A percentile compares a stretch with the other conserved stretches of the same genome.
These are phyloP conservation scores for Castanospermum australe DNA, from an alignment of 306 rosid species.

Conservation along the genomic window DNA sequence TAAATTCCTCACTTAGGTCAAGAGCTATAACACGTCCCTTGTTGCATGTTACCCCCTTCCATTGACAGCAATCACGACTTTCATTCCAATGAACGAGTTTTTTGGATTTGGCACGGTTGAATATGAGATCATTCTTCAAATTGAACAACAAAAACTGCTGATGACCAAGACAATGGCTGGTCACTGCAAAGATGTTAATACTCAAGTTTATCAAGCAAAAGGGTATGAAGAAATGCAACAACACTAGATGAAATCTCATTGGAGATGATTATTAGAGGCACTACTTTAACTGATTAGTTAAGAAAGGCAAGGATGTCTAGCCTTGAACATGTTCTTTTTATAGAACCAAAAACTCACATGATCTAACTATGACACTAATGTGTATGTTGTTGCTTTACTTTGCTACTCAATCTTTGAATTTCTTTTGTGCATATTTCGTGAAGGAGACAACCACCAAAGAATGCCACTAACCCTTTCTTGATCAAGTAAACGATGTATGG, in stretches of 20 bases:
- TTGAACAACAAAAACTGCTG: conserved; percentile 7
- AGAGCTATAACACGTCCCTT: conserved; percentile 22
- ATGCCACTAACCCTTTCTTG: neutral
- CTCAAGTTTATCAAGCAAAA: neutral
- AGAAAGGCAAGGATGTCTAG: neutral
- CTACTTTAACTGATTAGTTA: neutral
- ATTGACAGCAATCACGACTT: conserved; percentile 36
- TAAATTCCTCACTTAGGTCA: conserved; percentile 29
- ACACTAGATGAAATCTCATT: neutral
- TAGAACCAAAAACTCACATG: neutral
- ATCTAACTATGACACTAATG: no score
- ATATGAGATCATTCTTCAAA: conserved; percentile 17
- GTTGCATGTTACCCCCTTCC: conserved; percentile 50
- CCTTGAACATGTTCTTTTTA: neutral
- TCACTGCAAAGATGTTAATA: neutral
- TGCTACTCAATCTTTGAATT: no score
- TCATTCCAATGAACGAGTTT: conserved; percentile 30
- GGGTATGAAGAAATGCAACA: neutral
- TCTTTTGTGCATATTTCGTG: no score
- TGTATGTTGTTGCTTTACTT: no score
- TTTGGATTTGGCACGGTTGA: neutral
- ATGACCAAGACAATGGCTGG: neutral
- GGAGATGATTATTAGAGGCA: neutral
- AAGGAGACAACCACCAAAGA: no score
- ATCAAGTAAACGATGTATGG: neutral